Evolutionary conservation across 2,329 filamentous ascomycete species (phyloP), one percentile per base, ranked within the genome.

Genomic region (Ceratocystis cubensis): DNA sequence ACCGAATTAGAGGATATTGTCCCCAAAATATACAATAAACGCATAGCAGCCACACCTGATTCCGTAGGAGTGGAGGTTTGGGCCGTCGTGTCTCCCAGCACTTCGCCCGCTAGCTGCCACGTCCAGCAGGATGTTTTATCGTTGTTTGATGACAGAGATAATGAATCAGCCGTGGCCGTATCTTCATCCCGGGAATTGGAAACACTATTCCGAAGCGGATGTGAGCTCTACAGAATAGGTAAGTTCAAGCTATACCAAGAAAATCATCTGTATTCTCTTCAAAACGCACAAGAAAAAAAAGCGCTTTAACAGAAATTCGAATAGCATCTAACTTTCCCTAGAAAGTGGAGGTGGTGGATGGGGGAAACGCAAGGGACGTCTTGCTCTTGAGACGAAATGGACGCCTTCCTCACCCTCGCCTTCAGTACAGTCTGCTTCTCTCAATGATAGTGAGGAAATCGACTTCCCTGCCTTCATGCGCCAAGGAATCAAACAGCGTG

Each of bases 291-390:
- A 37, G 33, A n/a, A 33, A 17, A 57, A 5, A 57, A 5, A 25
- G 7, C 7, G 4, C 25, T n/a, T 15, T n/a, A 20, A 7, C n/a
- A n/a, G 13, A 59, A 30, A 15, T 10, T 1, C 15, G 33, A 33
- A 7, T 8, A 22, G 15, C 3, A 63, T 37, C 56, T 65, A 63
- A 63, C 59, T 69, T 61, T 13, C 15, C 20, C 56, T 37, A 81
- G 83, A 92, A 69, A 91, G 88, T 71, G 90, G 90, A 3, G 90
- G 90, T 59, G 90, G 90, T 53, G 90, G 90, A 22, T 95, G 90
- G 90, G 90, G 90, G 17, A 79, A 82, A 66, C 94, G 93, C 73
- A 85, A 88, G 71, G 90, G 90, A 0, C 77, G 95, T 0, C 77
- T 95, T 2, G 90, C 89, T 5, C 79, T 95, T 3, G 89, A 94